Evolutionary conservation across 2,329 filamentous ascomycete genomes (phyloP), one percentile per base, ranked within the genome.

Genomic region (Colletotrichum trifolii): DNA sequence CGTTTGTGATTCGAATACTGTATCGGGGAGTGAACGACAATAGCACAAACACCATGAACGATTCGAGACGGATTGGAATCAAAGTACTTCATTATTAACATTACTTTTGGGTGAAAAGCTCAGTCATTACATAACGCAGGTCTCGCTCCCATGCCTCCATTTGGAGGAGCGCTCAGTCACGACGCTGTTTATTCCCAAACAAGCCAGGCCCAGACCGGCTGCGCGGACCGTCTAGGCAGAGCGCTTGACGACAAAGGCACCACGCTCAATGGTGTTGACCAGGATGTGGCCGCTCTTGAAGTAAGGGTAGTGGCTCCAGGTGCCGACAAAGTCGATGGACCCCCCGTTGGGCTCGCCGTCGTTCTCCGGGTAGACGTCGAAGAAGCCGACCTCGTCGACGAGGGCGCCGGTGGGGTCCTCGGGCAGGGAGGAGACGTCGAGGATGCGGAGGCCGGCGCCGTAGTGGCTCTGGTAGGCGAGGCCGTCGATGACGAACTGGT

Each of bases 381-480:
- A 82, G 74, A 75, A 82, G 0, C 74, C 81, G 6, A 79, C 75
- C 43, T 68, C 77, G 64, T 75, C 76, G 63, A 84, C 76, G 6
- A 71, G 69, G 13, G 71, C 72, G 5, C 81, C 81, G 2, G 77
- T 79, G 4, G 74, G 75, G 46, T 77, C 75, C 9, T 54, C 57
- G 7, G 71, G 69, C 13, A 78, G 68, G 1, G 72, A 74, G 0
- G 71, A 70, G 8, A 77, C 60, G 45, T 78, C 76, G 5, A 76
- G 64, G n/a, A 78, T 70, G 54, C 74, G 76, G 17, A 83, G 69
- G 9, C 81, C 81, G 15, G 75, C 70, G 12, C 74, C 78, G 67
- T 83, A 83, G 72, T 82, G 81, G 68, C 77, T 77, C 73, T 83
- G 81, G 70, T 80, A 82, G 13, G 71, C 67, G 35, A 77, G 73